Conservation (phyloP, 805 yeast genomes). For the Spathaspora passalidarum region DNA sequence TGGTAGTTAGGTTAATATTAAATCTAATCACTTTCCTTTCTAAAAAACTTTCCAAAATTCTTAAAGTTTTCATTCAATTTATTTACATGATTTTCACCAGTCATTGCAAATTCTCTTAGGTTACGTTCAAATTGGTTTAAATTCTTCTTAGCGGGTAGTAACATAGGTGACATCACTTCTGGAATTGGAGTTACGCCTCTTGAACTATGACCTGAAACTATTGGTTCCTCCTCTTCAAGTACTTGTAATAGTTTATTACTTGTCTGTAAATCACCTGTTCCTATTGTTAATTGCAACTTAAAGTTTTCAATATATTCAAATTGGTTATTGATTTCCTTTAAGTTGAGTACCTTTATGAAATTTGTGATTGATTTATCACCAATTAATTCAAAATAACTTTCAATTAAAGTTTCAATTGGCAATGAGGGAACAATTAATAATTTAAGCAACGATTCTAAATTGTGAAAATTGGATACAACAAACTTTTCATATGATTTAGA, state of each 20-base stretch:
- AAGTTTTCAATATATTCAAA: slow-evolving; percentile 34
- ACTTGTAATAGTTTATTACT: slow-evolving; percentile 29
- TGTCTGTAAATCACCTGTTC: slow-evolving; percentile 19
- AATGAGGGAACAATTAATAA: slow-evolving; percentile 59
- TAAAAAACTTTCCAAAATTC: slow-evolving; percentile 36
- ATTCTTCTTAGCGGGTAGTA: slow-evolving; percentile 18
- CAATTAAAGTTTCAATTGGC: slow-evolving; percentile 62
- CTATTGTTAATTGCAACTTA: slow-evolving; percentile 30
- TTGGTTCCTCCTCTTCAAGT: slow-evolving; percentile 24
- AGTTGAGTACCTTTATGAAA: slow-evolving; percentile 59
- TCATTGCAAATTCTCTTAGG: slow-evolving; percentile 44
- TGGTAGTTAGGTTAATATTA: no score
- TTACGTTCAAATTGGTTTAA: slow-evolving; percentile 46
- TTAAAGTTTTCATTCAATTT: slow-evolving; percentile 65
- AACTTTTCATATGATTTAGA: slow-evolving; percentile 34
- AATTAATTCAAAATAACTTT: slow-evolving; percentile 61
- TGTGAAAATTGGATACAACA: slow-evolving; percentile 39
- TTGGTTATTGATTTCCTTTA: slow-evolving; percentile 52
- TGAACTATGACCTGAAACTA: background rate
- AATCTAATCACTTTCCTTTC: background rate
- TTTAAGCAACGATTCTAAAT: slow-evolving; percentile 64
- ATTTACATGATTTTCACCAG: slow-evolving; percentile 59
- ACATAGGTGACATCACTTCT: slow-evolving; percentile 24
- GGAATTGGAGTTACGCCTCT: slow-evolving; percentile 12
- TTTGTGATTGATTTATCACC: slow-evolving; percentile 63